Evolutionary conservation across 371 early-diverging fungal genomes (phyloP).

Genomic region (Coemansia sp.): DNA sequence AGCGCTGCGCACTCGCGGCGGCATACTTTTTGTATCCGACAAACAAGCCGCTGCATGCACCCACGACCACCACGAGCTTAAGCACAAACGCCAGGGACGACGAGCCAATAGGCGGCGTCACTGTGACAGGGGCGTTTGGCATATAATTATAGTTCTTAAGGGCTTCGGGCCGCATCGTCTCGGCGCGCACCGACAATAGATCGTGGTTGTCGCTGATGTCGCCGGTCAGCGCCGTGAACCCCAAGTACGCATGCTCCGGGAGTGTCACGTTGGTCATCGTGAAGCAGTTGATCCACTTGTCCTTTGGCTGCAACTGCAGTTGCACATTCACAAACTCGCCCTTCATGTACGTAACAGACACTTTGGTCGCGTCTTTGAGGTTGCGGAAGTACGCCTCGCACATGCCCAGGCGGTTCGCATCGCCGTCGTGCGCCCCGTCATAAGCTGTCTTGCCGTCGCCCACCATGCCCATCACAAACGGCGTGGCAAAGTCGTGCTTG

Average conservation of each 20-base stretch:
- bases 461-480: conserved; percentile 89
- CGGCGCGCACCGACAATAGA: conserved; percentile 34
- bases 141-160: conserved; percentile 40
- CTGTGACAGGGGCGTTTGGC: conserved; percentile 10
- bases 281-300: conserved; percentile 84
- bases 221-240: conserved; percentile 90
- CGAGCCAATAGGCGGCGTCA: conserved; percentile 2
- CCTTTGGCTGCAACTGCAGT: conserved; percentile 57
- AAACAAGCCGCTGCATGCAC: conserved; percentile 38
- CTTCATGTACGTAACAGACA: conserved; percentile 74
- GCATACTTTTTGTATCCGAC: conserved; percentile 43
- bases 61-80: conserved; percentile 34
- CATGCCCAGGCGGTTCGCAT: conserved; percentile 62
- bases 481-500: conserved; percentile 68
- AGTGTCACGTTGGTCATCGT: conserved; percentile 66
- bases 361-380: conserved; percentile 65
- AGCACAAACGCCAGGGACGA: conserved; percentile 31
- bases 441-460: conserved; percentile 86
- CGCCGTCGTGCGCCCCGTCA: conserved; percentile 81
- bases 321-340: conserved; percentile 68
- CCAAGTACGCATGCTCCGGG: conserved; percentile 75
- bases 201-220: conserved; percentile 75
- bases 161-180: conserved; percentile 41
- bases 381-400: conserved; percentile 82
- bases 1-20: conserved; percentile 40